phyloP scores from a whole-genome alignment of 2,329 filamentous ascomycete species.

The Xylariales sp. region DNA sequence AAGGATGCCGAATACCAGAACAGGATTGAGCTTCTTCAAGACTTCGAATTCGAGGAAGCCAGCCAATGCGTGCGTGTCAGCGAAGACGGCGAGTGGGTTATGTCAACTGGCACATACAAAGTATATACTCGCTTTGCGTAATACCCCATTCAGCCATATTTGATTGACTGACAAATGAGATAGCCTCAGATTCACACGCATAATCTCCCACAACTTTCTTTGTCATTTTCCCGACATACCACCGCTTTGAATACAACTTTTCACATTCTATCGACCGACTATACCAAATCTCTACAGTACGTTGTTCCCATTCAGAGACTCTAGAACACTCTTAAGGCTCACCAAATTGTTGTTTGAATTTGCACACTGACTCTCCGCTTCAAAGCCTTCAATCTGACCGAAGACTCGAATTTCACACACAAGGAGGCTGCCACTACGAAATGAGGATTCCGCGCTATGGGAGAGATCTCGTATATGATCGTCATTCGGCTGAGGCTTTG shows the following conservation, averaged over 20 bases:
- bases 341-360: too few relatives aligned
- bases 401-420: slow-evolving; percentile 88
- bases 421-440: slow-evolving; percentile 79
- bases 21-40: slow-evolving; percentile 89
- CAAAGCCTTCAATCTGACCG: slow-evolving; percentile 88
- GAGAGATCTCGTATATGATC: slow-evolving; percentile 81
- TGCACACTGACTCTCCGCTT: too few relatives aligned
- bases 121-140: too few relatives aligned
- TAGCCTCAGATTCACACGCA: slow-evolving; percentile 95
- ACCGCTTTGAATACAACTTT: slow-evolving; percentile 90
- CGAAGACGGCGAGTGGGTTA: slow-evolving; percentile 95
- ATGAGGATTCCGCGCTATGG: slow-evolving; percentile 91
- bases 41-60: slow-evolving; percentile 88
- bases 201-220: slow-evolving; percentile 83
- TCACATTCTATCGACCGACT: slow-evolving; percentile 80
- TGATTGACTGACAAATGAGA: too few relatives aligned
- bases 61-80: slow-evolving; percentile 85
- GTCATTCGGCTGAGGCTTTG: slow-evolving; percentile 75
- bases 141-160: too few relatives aligned
- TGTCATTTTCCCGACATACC: slow-evolving; percentile 93
- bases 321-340: too few relatives aligned
- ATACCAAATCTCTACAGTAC: slow-evolving; percentile 93
- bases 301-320: too few relatives aligned
- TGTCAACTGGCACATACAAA: slow-evolving; percentile 46
- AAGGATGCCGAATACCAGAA: slow-evolving; percentile 90